Evolutionary conservation across 2,329 filamentous ascomycete species (phyloP), one percentile per base, ranked within the genome.

Genomic region (Cyclaneusma minus): DNA sequence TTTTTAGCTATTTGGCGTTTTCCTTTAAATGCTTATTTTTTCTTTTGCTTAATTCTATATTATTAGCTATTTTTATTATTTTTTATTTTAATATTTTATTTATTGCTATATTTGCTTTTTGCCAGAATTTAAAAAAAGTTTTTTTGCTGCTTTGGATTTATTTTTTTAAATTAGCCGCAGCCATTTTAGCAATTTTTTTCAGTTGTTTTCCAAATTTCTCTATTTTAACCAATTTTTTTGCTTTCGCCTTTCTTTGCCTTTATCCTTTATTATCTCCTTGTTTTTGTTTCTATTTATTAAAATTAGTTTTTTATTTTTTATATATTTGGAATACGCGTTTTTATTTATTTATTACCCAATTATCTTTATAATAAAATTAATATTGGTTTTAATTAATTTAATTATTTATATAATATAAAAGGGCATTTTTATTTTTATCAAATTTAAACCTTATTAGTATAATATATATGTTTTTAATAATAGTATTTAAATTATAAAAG

Each of bases 401-500:
- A 22, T 22, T 22, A 22, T 22, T 22, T n/a, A 22, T 22, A 22
- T 22, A 22, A 22, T 22, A 22, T 6, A 11, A n/a, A n/a, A n/a
- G n/a, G n/a, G n/a, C n/a, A n/a, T n/a, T n/a, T n/a, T n/a, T n/a
- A n/a, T n/a, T n/a, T n/a, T n/a, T n/a, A n/a, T n/a, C 14, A 6
- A 7, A 7, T 22, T 7, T 11, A 12, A 11, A 22, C 14, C 7
- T 12, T 12, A 11, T 11, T 12, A 22, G 21, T 13, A 22, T 22
- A 6, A 22, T 11, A 11, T 22, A 11, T 12, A 11, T 22, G n/a
- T 22, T 22, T 22, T 13, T 7, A 11, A 22, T 22, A 22, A 22
- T 11, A 7, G 21, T 22, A 12, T 7, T 12, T 11, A 22, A 12
- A 22, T 22, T 22, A 22, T 22, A 22, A 13, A 22, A 22, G n/a